Base-by-base conservation (phyloP, 768 basidiomycete species). In the Bullera alba region DNA sequence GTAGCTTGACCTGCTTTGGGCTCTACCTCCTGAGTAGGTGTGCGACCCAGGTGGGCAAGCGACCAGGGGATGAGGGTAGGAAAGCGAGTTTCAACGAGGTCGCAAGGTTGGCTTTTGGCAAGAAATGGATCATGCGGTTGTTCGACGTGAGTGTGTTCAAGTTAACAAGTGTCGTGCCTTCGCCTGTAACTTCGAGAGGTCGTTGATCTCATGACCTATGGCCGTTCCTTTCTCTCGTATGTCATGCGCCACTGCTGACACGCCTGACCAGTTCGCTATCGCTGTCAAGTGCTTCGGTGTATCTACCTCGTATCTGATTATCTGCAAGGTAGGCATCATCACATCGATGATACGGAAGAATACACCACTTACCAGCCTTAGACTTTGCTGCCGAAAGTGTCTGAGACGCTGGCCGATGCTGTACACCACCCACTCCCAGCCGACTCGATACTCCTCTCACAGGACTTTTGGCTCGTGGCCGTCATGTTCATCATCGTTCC, bases 201-300 rank as follows among this genome's bases (percentile, higher is more conserved):
- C 30, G 30, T 21, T 19, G 35, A 12, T 22, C 19, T 14, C 23
- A 35, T 15, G 42, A 16, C 6, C 42, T 15, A 12, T 12, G 12
- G 10, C 14, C 12, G 3, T 7, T 38, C 38, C 19, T 5, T 16
- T 29, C 7, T 35, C 10, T 15, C 23, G 46, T 23, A 15, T 10
- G 5, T 12, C 25, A 19, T n/a, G n/a, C n/a, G n/a, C n/a, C n/a
- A n/a, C n/a, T n/a, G n/a, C n/a, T n/a, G n/a, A n/a, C n/a, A 28
- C 30, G 5, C 32, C 29, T 37, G 43, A 8, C 22, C 47, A 69
- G 67, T 42, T 83, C 3, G 93, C 92, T 12, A 90, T 97, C 60
- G 90, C 90, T 8, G 84, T 83, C 69, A 97, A 97, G 70, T 97
- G 93, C 71, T 95, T 95, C 67, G 93, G 93, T 17, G 93, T 97